phyloP scores from a whole-genome alignment of 2,329 filamentous ascomycete genomes.

The Xylaria polymorpha region DNA sequence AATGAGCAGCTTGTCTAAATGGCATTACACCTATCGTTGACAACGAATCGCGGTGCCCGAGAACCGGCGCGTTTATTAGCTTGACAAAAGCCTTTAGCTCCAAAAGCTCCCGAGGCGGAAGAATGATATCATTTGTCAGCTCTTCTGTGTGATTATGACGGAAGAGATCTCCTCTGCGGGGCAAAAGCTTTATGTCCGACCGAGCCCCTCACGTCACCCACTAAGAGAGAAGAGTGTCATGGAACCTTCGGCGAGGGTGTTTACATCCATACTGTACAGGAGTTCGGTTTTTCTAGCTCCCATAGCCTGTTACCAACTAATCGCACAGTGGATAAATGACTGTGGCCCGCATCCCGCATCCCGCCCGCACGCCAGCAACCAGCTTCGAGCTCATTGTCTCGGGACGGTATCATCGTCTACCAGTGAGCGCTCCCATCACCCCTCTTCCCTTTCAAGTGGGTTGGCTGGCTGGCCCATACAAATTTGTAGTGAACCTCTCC shows the following conservation, averaged over 20 bases:
- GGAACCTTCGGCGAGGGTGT: slow-evolving; percentile 19
- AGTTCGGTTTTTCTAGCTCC: neutral
- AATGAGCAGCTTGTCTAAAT: neutral
- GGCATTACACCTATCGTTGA: no score
- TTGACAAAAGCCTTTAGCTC: slow-evolving; percentile 25
- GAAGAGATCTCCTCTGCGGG: slow-evolving; percentile 43
- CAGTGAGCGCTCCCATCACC: slow-evolving; percentile 20
- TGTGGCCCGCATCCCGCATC: slow-evolving; percentile 18
- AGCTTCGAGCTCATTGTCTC: slow-evolving; percentile 1
- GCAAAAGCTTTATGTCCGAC: slow-evolving; percentile 32
- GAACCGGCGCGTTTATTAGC: slow-evolving; percentile 35
- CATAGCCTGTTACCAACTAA: neutral
- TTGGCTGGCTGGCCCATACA: slow-evolving; percentile 33
- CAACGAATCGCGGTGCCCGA: slow-evolving; percentile 21
- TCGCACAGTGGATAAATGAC: slow-evolving; percentile 23
- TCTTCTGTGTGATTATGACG: slow-evolving; percentile 43
- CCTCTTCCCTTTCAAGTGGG: slow-evolving; percentile 28
- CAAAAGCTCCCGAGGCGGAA: slow-evolving; percentile 30
- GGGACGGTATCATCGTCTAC: slow-evolving; percentile 13
- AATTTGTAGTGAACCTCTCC: slow-evolving; percentile 38
- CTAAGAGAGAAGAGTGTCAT: slow-evolving; percentile 11
- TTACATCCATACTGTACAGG: slow-evolving; percentile 20
- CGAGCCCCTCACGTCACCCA: slow-evolving; percentile 32
- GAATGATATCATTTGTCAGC: slow-evolving; percentile 51
- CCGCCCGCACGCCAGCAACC: neutral